phyloP scores from a whole-genome alignment of 1,284 basidiomycete species.

The Austroboletus novae-zelandiae region DNA sequence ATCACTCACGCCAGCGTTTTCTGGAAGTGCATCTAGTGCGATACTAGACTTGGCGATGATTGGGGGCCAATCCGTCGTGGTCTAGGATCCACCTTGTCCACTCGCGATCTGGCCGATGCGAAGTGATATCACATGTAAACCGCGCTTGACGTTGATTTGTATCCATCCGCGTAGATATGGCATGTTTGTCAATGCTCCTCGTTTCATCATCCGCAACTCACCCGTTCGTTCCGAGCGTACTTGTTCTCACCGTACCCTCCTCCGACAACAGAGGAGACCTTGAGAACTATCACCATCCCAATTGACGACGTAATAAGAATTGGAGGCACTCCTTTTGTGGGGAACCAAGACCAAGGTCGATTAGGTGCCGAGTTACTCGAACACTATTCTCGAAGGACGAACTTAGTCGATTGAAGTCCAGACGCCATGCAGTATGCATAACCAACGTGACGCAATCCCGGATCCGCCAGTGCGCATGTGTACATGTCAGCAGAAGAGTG shows the following conservation, averaged over 20 bases:
- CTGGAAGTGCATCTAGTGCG: no score
- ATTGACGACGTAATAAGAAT: conserved; percentile 35
- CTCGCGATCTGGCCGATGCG: conserved; percentile 33
- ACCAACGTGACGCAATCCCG: conserved; percentile 21
- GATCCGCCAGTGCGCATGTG: conserved; percentile 10
- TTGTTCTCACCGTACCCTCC: conserved; percentile 7
- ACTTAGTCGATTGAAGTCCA: conserved; percentile 26
- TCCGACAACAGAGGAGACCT: conserved; percentile 21
- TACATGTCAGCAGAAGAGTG: no score
- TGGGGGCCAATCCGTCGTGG: no score
- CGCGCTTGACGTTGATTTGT: conserved; percentile 24
- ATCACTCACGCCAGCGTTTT: no score
- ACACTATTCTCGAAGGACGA: conserved; percentile 24
- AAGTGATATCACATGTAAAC: conserved; percentile 22
- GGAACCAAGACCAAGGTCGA: conserved; percentile 17
- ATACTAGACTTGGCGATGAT: no score
- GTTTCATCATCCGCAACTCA: not conserved
- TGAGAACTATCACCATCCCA: conserved; percentile 19
- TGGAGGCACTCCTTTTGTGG: conserved; percentile 15
- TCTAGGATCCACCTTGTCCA: conserved; percentile 28
- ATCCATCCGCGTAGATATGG: not conserved
- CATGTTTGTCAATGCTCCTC: not conserved
- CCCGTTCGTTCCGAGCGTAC: conserved; percentile 6
- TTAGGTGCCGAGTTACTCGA: conserved; percentile 21
- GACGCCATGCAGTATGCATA: conserved; percentile 25